Evolutionary conservation across 2,329 filamentous ascomycete genomes (phyloP), one percentile per base, ranked within the genome.

Genomic region (Verticillium nubilum): DNA sequence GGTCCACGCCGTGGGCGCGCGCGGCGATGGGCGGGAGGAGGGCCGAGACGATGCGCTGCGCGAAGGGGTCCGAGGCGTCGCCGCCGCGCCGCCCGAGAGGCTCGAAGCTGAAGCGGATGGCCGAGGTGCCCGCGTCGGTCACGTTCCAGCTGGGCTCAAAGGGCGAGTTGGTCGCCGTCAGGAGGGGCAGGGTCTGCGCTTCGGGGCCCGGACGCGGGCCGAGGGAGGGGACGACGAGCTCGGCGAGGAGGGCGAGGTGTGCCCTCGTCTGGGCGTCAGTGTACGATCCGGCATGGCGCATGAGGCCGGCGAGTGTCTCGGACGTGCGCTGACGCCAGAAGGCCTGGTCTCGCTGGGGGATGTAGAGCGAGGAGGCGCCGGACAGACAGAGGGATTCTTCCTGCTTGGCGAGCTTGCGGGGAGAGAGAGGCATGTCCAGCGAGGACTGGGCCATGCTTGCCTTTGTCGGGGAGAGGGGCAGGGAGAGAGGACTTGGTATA

Each of bases 61-160:
- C 61, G 27, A 63, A 62, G 26, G 63, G 63, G 26, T 62, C 60
- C 2, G 54, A 58, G 3, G 54, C n/a, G 17, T 56, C 52, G 23
- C 60, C 61, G 47, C 61, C 60, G 23, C 57, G 56, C 23, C 61
- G 62, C 25, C 63, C 62, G 33, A 63, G 57, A 10, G 62, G 62
- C 52, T 63, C 63, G 19, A 64, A 64, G 25, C 58, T 57, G 37
- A 63, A 64, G 19, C 63, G 62, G 27, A 64, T 54, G 15, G 55
- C 58, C 2, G 63, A 62, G 27, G 54, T 31, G 28, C 62, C 63
- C 15, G 52, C 56, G 47, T 64, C 63, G 29, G 60, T 64, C 23
- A 64, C 56, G 58, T 60, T 62, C 60, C 62, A 60, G 4, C 57
- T 58, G 28, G 60, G 60, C 58, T 62, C 62, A 23, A 63, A 64